Conservation (phyloP, 2,329 filamentous ascomycete genomes). For the Penicillium psychrosexuale region DNA sequence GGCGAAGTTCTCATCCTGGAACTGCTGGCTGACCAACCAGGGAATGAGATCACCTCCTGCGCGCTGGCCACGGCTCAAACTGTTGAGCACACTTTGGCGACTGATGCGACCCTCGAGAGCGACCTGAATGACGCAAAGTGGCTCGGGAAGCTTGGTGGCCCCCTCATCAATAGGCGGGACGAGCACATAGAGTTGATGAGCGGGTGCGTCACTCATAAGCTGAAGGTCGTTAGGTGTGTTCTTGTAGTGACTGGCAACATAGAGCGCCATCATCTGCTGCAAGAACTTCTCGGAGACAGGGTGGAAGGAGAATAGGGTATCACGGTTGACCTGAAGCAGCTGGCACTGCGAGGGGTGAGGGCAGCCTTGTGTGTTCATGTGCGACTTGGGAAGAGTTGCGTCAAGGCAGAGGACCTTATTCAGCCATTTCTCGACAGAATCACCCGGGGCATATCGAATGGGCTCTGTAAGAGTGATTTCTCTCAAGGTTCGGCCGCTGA, state of each 20-base stretch:
- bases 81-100: constrained; percentile 84
- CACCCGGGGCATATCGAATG: constrained; percentile 88
- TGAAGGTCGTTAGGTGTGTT: constrained; percentile 98
- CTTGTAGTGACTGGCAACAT: constrained; percentile 96
- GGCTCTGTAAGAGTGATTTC: constrained; percentile 93
- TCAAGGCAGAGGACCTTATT: constrained; percentile 93
- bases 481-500: constrained; percentile 73
- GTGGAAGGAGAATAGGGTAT: constrained; percentile 97
- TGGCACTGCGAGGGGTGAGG: constrained; percentile 91
- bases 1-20: constrained; percentile 96
- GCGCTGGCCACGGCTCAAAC: constrained; percentile 81
- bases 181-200: constrained; percentile 92
- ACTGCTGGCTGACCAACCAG: constrained; percentile 96
- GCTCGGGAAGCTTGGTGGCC: constrained; percentile 78
- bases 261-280: constrained; percentile 96
- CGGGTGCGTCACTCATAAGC: constrained; percentile 95
- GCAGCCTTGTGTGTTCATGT: constrained; percentile 69
- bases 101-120: constrained; percentile 94
- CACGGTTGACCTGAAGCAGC: constrained; percentile 88
- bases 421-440: constrained; percentile 92
- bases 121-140: constrained; percentile 90
- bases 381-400: constrained; percentile 78
- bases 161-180: constrained; percentile 79
- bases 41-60: constrained; percentile 92
- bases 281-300: constrained; percentile 95